Conservation (phyloP, 2,329 filamentous ascomycete species). For the Aureobasidium namibiae region DNA sequence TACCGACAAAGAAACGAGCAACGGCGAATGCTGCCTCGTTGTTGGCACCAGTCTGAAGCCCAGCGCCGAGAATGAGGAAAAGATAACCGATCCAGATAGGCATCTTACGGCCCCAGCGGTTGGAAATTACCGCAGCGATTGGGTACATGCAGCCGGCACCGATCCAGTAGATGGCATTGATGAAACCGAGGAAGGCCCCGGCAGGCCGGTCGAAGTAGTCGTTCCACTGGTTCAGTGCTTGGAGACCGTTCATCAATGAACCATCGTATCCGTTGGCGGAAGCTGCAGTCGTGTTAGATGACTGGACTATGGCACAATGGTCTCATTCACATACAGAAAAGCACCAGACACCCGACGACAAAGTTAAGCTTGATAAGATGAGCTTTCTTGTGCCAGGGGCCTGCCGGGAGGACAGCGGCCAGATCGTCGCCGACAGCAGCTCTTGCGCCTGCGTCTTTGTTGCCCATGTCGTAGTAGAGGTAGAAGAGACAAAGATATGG, state of each 20-base stretch:
- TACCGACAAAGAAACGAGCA: background rate
- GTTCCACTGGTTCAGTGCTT: slow-evolving; percentile 1
- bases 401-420: slow-evolving; percentile 13
- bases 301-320: background rate
- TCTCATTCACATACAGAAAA: slow-evolving; percentile 16
- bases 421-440: slow-evolving; percentile 17
- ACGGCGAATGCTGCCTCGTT: background rate
- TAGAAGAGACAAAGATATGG: background rate
- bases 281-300: background rate
- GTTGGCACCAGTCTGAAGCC: background rate
- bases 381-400: slow-evolving; percentile 18
- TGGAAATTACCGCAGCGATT: slow-evolving; percentile 24
- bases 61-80: slow-evolving; percentile 27
- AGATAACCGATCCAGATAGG: slow-evolving; percentile 40
- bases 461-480: background rate
- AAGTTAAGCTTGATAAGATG: slow-evolving; percentile 17
- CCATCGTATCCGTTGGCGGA: slow-evolving; percentile 9
- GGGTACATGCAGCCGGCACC: background rate
- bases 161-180: slow-evolving; percentile 5
- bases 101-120: slow-evolving; percentile 38
- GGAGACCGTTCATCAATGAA: slow-evolving; percentile 10
- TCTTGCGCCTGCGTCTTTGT: background rate
- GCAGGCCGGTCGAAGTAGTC: background rate
- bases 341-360: slow-evolving; percentile 11
- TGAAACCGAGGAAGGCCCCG: background rate